Evolutionary conservation across 2,329 filamentous ascomycete species (phyloP).

Genomic region (Colletotrichum falcatum): DNA sequence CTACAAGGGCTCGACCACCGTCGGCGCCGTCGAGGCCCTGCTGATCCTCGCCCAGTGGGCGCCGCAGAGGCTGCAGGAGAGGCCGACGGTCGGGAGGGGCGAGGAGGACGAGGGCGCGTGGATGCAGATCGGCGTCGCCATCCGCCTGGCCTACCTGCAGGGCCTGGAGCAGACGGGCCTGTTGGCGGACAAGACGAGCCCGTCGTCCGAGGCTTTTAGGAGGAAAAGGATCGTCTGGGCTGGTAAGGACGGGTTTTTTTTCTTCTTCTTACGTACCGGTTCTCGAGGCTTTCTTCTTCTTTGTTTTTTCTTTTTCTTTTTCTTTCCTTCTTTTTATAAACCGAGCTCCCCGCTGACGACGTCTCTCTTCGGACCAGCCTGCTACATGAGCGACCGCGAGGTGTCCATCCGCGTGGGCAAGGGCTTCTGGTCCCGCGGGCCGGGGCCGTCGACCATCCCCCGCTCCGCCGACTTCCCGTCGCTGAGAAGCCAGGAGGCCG

Average conservation of each 20-base stretch:
- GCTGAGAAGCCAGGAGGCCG: slow-evolving; percentile 67
- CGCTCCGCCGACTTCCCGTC: slow-evolving; percentile 76
- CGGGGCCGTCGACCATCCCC: slow-evolving; percentile 73
- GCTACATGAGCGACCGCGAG: slow-evolving; percentile 75
- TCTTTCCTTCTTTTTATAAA: no score
- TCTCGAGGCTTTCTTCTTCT: not conserved
- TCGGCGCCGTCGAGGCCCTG: slow-evolving; percentile 78
- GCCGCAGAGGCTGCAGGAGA: slow-evolving; percentile 71
- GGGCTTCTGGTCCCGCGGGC: slow-evolving; percentile 80
- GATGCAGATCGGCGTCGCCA: slow-evolving; percentile 80
- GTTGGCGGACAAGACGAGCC: slow-evolving; percentile 66
- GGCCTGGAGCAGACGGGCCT: slow-evolving; percentile 77
- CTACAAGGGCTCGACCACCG: slow-evolving; percentile 73
- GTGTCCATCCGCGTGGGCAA: slow-evolving; percentile 79
- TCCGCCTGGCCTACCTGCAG: slow-evolving; percentile 77
- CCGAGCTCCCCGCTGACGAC: not conserved
- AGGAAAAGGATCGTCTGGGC: slow-evolving; percentile 77
- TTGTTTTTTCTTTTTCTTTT: not conserved
- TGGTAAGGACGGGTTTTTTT: slow-evolving; percentile 49
- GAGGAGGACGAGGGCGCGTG: slow-evolving; percentile 81
- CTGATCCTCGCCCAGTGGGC: slow-evolving; percentile 80
- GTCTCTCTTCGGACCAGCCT: slow-evolving; percentile 52
- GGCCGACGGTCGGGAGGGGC: slow-evolving; percentile 74
- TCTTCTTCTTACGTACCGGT: no score
- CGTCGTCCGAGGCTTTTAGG: slow-evolving; percentile 66